Percentiles rank a stretch among this genome's conserved stretches.
These are phyloP conservation scores for Canariomyces notabilis DNA, from an alignment of 2,329 filamentous ascomycete species.

Conservation along the genomic window DNA sequence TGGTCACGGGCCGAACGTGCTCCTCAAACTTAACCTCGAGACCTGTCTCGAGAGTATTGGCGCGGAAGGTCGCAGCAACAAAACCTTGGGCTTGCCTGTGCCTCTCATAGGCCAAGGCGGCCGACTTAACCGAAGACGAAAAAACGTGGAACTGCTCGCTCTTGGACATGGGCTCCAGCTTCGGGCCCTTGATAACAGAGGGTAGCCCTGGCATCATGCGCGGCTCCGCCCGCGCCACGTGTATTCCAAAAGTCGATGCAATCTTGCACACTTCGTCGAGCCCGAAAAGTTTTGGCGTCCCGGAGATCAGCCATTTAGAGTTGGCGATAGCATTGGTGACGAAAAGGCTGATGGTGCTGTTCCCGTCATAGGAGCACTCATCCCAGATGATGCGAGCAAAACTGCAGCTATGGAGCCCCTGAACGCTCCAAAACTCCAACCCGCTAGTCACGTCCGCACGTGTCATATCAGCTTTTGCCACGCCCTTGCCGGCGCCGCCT, in stretches of 20 bases:
- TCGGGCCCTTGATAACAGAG: constrained; percentile 32
- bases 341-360: constrained; percentile 28
- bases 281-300: constrained; percentile 35
- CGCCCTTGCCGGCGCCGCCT: neutral
- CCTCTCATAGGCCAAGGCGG: constrained; percentile 31
- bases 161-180: constrained; percentile 25
- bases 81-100: constrained; percentile 44
- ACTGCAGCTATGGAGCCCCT: constrained; percentile 34
- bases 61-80: constrained; percentile 53
- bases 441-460: too few relatives aligned
- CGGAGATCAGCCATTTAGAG: constrained; percentile 41
- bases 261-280: constrained; percentile 35
- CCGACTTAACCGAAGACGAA: constrained; percentile 30
- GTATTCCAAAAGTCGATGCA: constrained; percentile 33
- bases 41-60: constrained; percentile 33
- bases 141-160: constrained; percentile 33
- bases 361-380: constrained; percentile 38
- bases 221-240: constrained; percentile 35
- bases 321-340: constrained; percentile 29
- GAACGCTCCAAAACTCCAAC: constrained; percentile 15
- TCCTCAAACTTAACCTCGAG: constrained; percentile 4
- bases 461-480: too few relatives aligned
- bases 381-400: constrained; percentile 39
- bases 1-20: constrained; percentile 4
- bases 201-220: constrained; percentile 34